Percentiles rank a stretch among this genome's conserved stretches.
Evolutionary conservation across 2,329 filamentous ascomycete species (phyloP).

Genomic region (Fusarium piperis): DNA sequence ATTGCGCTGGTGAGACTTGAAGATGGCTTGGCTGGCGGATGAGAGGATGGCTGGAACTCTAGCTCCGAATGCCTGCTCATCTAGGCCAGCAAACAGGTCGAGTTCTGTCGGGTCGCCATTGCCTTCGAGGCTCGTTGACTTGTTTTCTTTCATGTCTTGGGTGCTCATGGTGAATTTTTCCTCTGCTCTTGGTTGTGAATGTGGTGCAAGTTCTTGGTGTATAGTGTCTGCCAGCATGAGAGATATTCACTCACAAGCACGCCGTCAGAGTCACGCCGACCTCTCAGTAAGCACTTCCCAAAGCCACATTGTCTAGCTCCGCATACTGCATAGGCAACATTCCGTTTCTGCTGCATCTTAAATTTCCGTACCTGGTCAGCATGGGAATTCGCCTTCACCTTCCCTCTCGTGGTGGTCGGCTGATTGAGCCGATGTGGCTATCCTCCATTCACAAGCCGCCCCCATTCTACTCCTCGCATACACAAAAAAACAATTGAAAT

Average conservation of each 20-base stretch:
- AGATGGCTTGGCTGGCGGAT: neutral
- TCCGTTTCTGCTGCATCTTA: neutral
- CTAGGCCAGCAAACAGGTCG: neutral
- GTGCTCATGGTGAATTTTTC: neutral
- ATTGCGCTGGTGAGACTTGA: neutral
- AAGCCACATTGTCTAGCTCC: neutral
- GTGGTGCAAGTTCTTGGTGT: neutral
- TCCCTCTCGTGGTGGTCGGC: neutral
- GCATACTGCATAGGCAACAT: neutral
- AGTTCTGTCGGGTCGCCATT: neutral
- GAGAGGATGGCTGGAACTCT: neutral
- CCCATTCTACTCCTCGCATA: neutral
- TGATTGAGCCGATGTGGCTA: neutral
- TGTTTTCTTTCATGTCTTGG: neutral
- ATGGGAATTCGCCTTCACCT: neutral
- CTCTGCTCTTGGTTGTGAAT: neutral
- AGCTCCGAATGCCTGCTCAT: neutral
- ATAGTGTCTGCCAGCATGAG: neutral
- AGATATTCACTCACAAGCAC: neutral
- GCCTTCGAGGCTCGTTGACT: neutral
- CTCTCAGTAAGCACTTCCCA: neutral
- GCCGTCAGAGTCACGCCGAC: neutral
- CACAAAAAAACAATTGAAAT: neutral
- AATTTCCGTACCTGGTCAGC: neutral
- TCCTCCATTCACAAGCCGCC: neutral